Evolutionary conservation across 2,329 filamentous ascomycete species (phyloP).

Genomic region (Penicillium sp.): DNA sequence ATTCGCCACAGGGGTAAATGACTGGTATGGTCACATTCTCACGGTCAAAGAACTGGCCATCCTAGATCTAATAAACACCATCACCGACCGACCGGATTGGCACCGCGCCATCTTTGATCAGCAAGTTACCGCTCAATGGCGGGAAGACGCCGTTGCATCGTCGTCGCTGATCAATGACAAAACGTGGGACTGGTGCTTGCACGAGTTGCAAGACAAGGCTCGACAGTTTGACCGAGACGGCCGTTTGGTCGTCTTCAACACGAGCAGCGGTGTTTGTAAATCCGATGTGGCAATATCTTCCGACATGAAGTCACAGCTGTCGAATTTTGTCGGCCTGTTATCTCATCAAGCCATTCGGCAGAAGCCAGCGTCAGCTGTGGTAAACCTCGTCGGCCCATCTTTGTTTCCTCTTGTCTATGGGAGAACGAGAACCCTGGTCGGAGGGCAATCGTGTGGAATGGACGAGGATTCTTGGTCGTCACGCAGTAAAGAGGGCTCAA

Average conservation of each 20-base stretch:
- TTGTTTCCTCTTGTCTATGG: not conserved
- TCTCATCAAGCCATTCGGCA: not conserved
- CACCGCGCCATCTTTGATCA: not conserved
- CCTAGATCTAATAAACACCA: slow-evolving; percentile 3
- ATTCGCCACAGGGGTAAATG: not conserved
- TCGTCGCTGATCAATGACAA: slow-evolving; percentile 9
- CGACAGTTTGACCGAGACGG: slow-evolving; percentile 2
- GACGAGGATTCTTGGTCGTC: not conserved
- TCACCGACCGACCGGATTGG: slow-evolving; percentile 9
- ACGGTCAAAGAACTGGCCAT: slow-evolving; percentile 8
- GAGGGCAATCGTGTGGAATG: not conserved
- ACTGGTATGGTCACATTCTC: not conserved
- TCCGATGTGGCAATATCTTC: not conserved
- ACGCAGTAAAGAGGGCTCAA: not conserved
- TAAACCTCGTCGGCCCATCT: not conserved
- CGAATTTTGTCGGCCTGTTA: not conserved
- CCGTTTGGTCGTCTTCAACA: slow-evolving; percentile 8
- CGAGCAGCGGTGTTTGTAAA: slow-evolving; percentile 4
- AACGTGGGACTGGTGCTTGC: slow-evolving; percentile 13
- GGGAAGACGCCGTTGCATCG: not conserved
- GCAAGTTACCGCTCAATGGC: slow-evolving; percentile 1
- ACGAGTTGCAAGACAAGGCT: slow-evolving; percentile 12
- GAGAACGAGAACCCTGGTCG: not conserved
- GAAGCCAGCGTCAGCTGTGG: not conserved
- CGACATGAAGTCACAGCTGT: not conserved